Conservation (phyloP, 1,139 yeast species). For the Taiozyma sp. region DNA sequence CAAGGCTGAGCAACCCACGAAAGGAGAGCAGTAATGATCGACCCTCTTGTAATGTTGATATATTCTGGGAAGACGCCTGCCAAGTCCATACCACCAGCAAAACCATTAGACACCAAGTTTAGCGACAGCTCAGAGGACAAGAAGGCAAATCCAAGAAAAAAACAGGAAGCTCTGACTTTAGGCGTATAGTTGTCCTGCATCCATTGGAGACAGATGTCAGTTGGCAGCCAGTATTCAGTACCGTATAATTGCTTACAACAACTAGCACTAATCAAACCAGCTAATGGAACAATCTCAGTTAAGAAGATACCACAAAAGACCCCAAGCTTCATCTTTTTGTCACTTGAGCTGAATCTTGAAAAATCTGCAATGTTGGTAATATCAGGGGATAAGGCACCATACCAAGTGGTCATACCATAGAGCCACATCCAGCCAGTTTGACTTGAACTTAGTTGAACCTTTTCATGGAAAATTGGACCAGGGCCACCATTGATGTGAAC, state of each 20-base stretch:
- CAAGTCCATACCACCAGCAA: conserved; percentile 39
- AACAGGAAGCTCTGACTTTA: conserved; percentile 34
- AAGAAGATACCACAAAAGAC: conserved; percentile 26
- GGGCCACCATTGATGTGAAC: conserved; percentile 25
- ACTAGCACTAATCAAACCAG: conserved; percentile 34
- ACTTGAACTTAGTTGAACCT: conserved; percentile 16
- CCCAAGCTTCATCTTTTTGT: conserved; percentile 22
- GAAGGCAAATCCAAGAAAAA: conserved; percentile 33
- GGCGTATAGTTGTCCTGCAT: conserved; percentile 27
- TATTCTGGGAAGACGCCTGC: conserved; percentile 33
- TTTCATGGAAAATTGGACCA: conserved; percentile 25
- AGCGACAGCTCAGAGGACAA: conserved; percentile 32
- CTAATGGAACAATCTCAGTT: conserved; percentile 35
- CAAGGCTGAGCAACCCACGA: conserved; percentile 37
- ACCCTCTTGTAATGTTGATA: conserved; percentile 34
- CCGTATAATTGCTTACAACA: conserved; percentile 29
- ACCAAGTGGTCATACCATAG: conserved; percentile 29
- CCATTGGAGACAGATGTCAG: conserved; percentile 31
- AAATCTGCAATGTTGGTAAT: conserved; percentile 41
- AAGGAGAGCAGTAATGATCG: conserved; percentile 29
- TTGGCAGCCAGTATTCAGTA: conserved; percentile 31
- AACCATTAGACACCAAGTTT: conserved; percentile 34
- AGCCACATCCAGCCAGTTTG: conserved; percentile 29
- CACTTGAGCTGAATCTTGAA: conserved; percentile 33
- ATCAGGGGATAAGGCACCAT: conserved; percentile 33